A percentile compares a stretch with the other conserved stretches of the same genome.
Conservation (phyloP, 1,284 basidiomycete genomes). For the Cryptococcus jaspeensis region DNA sequence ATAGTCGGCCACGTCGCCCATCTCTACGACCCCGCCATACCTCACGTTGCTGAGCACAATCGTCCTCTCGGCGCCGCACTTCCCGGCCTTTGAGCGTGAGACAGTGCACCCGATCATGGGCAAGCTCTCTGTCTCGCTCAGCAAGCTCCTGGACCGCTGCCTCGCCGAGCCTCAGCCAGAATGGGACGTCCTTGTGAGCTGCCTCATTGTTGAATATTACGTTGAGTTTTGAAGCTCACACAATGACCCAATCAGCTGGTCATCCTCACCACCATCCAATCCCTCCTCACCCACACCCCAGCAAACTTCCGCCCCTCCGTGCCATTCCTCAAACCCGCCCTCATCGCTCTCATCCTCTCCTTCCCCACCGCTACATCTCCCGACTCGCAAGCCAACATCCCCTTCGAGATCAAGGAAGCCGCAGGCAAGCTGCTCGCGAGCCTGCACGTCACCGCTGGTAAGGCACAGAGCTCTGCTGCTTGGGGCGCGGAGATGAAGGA, state of each 20-base stretch:
- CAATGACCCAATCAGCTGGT: constrained; percentile 7
- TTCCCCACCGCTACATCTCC: constrained; percentile 15
- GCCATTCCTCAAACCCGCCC: constrained; percentile 25
- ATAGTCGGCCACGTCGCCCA: constrained; percentile 9
- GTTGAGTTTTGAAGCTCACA: neutral
- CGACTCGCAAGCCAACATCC: constrained; percentile 7
- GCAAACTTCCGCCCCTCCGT: constrained; percentile 42
- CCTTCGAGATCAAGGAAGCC: constrained; percentile 12
- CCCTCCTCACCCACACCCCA: constrained; percentile 37
- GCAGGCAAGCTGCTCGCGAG: constrained; percentile 33
- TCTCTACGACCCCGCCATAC: constrained; percentile 11
- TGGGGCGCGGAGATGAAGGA: constrained; percentile 41
- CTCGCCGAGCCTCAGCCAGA: constrained; percentile 16
- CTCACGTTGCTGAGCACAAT: constrained; percentile 29
- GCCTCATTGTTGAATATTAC: neutral
- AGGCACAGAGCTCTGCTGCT: constrained; percentile 36
- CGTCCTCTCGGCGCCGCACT: constrained; percentile 27
- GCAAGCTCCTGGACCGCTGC: constrained; percentile 31
- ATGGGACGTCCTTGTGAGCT: constrained; percentile 28
- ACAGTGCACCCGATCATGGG: constrained; percentile 44
- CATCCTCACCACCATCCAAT: constrained; percentile 22
- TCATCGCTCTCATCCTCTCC: constrained; percentile 32
- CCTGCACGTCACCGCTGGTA: constrained; percentile 42
- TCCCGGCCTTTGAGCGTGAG: constrained; percentile 46
- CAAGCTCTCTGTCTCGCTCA: constrained; percentile 39